phyloP scores from a whole-genome alignment of 768 basidiomycete genomes.

The Cyathus striatus region DNA sequence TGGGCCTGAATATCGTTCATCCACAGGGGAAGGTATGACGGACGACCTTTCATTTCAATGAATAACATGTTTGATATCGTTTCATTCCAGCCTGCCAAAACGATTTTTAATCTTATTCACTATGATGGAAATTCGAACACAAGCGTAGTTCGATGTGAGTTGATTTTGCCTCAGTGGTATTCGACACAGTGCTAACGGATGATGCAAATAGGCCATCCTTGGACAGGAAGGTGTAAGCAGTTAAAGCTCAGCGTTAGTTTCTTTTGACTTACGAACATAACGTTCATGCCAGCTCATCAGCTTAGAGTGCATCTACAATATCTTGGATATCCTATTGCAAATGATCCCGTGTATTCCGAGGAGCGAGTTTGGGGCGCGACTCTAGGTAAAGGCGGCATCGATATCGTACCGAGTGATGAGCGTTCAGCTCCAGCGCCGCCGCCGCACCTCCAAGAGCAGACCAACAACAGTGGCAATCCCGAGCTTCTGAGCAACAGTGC shows the following conservation, averaged over 20 bases:
- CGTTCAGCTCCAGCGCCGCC: slow-evolving; percentile 60
- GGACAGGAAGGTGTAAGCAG: slow-evolving; percentile 95
- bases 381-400: slow-evolving; percentile 77
- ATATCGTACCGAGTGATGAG: slow-evolving; percentile 62
- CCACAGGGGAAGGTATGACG: slow-evolving; percentile 96
- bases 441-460: slow-evolving; percentile 34
- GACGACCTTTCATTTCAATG: slow-evolving; percentile 7
- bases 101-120: slow-evolving; percentile 76
- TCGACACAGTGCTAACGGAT: slow-evolving; percentile 3
- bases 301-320: slow-evolving; percentile 95
- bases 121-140: slow-evolving; percentile 80
- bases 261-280: too few relatives aligned
- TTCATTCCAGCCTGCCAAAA: slow-evolving; percentile 67
- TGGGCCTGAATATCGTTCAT: slow-evolving; percentile 95
- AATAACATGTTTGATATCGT: slow-evolving; percentile 2
- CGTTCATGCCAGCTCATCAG: slow-evolving; percentile 99
- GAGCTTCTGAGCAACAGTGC: slow-evolving; percentile 32
- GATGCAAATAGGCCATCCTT: slow-evolving; percentile 78
- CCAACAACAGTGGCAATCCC: slow-evolving; percentile 36
- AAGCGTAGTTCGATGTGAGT: slow-evolving; percentile 80
- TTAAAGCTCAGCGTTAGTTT: too few relatives aligned
- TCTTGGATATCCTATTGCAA: slow-evolving; percentile 89
- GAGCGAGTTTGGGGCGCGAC: slow-evolving; percentile 72
- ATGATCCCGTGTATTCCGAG: slow-evolving; percentile 91
- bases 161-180: slow-evolving; percentile 4